These are phyloP conservation scores for Saturnispora mendoncae DNA, from an alignment of 805 yeast genomes.

Conservation along the genomic window DNA sequence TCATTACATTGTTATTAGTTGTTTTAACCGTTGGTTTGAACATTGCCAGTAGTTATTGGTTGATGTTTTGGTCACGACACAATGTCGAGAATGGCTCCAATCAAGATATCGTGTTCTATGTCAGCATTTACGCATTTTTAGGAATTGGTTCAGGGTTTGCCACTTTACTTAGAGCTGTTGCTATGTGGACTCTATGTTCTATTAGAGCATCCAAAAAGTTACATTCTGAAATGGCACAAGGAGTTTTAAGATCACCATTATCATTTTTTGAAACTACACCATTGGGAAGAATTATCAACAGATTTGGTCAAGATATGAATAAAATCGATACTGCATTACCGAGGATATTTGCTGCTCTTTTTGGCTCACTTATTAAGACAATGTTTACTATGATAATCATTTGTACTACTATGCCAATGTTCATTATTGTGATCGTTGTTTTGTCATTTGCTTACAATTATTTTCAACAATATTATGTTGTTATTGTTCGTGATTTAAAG, in stretches of 20 bases:
- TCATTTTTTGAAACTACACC: constrained; percentile 64
- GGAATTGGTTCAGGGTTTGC: constrained; percentile 46
- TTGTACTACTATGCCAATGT: constrained; percentile 45
- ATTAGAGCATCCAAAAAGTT: constrained; percentile 46
- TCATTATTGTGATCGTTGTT: constrained; percentile 37
- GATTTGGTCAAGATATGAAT: constrained; percentile 56
- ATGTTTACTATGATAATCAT: constrained; percentile 44
- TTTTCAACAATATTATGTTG: constrained; percentile 62
- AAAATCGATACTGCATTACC: constrained; percentile 50
- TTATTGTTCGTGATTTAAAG: constrained; percentile 69
- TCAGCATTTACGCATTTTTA: constrained; percentile 45
- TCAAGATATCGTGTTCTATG: constrained; percentile 35
- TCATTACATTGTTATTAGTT: constrained; percentile 30
- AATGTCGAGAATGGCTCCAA: constrained; percentile 38
- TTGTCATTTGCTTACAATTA: constrained; percentile 53
- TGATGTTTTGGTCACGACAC: constrained; percentile 60
- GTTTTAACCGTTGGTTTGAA: constrained; percentile 22
- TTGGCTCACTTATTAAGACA: constrained; percentile 37
- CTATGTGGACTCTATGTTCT: constrained; percentile 43
- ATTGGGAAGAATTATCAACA: constrained; percentile 53
- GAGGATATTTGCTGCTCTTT: constrained; percentile 40
- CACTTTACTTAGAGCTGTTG: constrained; percentile 36
- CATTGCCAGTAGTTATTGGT: constrained; percentile 49
- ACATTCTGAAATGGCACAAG: constrained; percentile 47
- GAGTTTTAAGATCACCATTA: constrained; percentile 55